phyloP scores from a whole-genome alignment of 2,329 filamentous ascomycete genomes.

The Decorospora gaudefroyi region DNA sequence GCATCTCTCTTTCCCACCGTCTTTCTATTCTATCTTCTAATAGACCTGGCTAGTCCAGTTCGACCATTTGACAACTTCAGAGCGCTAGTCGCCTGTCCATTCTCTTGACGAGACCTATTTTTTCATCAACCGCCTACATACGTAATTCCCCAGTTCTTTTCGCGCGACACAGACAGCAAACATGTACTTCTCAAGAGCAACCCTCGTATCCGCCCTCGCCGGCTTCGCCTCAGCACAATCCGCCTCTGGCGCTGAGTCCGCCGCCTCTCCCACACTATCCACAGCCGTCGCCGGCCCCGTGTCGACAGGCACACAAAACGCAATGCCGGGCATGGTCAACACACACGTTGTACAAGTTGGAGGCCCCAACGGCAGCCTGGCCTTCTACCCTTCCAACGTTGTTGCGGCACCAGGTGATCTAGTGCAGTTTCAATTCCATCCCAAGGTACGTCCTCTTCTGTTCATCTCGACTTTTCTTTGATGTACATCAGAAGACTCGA shows the following conservation, averaged over 20 bases:
- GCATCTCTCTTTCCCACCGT: conserved; percentile 35
- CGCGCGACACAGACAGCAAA: conserved; percentile 17
- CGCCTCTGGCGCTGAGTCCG: conserved; percentile 3
- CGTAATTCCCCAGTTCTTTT: conserved; percentile 22
- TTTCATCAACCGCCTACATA: conserved; percentile 28
- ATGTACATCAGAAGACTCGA: neutral
- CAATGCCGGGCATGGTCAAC: conserved; percentile 25
- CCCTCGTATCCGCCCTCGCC: conserved; percentile 38
- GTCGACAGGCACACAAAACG: neutral
- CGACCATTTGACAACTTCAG: conserved; percentile 37
- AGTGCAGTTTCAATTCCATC: conserved; percentile 59
- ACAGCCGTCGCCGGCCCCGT: neutral
- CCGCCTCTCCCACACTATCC: conserved; percentile 3
- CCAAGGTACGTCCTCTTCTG: conserved; percentile 44
- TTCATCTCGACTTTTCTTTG: no score
- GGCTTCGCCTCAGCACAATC: conserved; percentile 37
- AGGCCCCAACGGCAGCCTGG: conserved; percentile 58
- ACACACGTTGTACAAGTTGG: conserved; percentile 68
- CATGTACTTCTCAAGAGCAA: conserved; percentile 45
- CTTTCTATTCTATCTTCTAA: no score
- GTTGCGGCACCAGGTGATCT: conserved; percentile 63
- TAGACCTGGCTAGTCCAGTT: no score
- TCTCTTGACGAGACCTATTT: conserved; percentile 33
- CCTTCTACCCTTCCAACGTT: conserved; percentile 69
- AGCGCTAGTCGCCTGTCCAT: conserved; percentile 48